Evolutionary conservation across 1,139 yeast genomes (phyloP), one percentile per base, ranked within the genome.

Genomic region (Blastobotrys malaysiensis): DNA sequence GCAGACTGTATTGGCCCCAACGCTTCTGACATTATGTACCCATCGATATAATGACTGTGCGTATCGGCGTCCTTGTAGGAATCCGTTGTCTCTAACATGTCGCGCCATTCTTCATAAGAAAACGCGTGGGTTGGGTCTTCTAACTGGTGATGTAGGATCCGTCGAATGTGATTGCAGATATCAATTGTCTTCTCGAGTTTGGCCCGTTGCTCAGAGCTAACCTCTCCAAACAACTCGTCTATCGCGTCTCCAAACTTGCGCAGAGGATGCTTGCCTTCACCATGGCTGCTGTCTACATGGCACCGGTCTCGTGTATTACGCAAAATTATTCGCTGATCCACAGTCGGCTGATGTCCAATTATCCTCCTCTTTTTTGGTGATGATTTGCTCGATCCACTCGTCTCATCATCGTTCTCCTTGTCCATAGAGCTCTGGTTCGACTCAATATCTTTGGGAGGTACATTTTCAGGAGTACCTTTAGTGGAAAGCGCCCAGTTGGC

Each of bases 91-190:
- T 24, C 36, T 2, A 48, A 44, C 49, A 49, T 45, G 9, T 39
- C 45, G 31, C 31, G 51, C 31, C 56, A 54, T 6, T 52, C 60
- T 19, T 51, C 60, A 13, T 44, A 51, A 5, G 49, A 55, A 39
- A 51, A 48, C 11, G 6, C 27, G 9, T 47, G 43, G 39, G 45
- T 36, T 1, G 52, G 52, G 14, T 27, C 47, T 9, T 47, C 22
- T 11, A 55, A 24, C 11, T 51, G 43, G 14, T 50, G 39, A 14
- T 50, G 43, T 5, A 43, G 16, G 9, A 50, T 43, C 9, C 9
- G 5, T 7, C 47, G 46, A 31, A 46, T 18, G 20, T 50, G 50
- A 11, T 31, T 9, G 43, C 53, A 50, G 2, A 50, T 19, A 11
- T 46, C 16, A 9, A 44, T 31, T 11, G 39, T 31, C 39, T 31